phyloP scores from a whole-genome alignment of 2,329 filamentous ascomycete species.

The Colletotrichum agaves region DNA sequence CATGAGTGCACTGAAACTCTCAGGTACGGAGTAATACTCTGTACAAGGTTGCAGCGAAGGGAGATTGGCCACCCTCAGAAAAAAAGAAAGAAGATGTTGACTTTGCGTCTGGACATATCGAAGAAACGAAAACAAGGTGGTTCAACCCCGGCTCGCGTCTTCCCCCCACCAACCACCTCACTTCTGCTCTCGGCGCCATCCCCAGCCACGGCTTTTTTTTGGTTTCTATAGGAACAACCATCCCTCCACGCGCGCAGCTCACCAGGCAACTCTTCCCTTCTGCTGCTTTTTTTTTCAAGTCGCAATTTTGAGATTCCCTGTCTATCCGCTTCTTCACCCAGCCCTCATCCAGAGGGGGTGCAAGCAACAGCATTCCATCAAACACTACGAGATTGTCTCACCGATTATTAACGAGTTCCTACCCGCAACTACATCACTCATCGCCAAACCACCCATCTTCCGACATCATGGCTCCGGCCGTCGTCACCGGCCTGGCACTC shows the following conservation, averaged over 20 bases:
- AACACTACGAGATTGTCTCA: conserved; percentile 15
- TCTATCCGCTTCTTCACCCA: background rate
- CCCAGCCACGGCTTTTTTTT: conserved; percentile 41
- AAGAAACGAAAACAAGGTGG: conserved; percentile 2
- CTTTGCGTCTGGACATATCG: background rate
- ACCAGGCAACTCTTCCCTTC: conserved; percentile 21
- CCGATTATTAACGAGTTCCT: background rate
- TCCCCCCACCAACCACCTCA: conserved; percentile 38
- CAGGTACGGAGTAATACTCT: background rate
- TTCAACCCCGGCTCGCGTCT: background rate
- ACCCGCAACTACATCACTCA: background rate
- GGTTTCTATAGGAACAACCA: conserved; percentile 43
- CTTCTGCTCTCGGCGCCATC: conserved; percentile 8
- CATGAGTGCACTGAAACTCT: conserved; percentile 38
- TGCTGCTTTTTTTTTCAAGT: conserved; percentile 8
- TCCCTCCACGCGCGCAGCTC: conserved; percentile 13
- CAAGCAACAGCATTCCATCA: conserved; percentile 12
- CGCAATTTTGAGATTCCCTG: background rate
- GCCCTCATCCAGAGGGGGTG: conserved; percentile 9
- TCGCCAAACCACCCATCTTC: conserved; percentile 38
- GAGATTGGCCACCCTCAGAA: background rate
- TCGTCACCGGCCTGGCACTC: conserved; percentile 41
- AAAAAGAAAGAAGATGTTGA: background rate
- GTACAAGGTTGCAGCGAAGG: background rate
- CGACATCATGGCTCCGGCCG: conserved; percentile 53